phyloP scores from a whole-genome alignment of 257 asterid species.

The Asclepias syriaca region DNA sequence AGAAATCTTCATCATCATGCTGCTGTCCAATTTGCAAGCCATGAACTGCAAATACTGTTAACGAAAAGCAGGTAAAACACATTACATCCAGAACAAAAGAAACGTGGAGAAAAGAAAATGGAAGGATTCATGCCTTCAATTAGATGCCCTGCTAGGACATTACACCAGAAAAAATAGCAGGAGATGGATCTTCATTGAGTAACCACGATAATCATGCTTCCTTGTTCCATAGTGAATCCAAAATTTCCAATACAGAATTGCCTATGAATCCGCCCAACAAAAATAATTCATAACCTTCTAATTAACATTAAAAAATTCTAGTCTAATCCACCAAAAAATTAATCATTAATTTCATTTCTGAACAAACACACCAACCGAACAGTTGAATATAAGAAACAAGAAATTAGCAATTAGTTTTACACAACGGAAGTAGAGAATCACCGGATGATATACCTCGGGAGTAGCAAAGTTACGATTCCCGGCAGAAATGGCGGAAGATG shows the following conservation, averaged over 20 bases:
- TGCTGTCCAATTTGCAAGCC: slow-evolving; percentile 40
- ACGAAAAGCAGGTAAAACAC: not conserved
- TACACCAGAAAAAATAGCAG: not conserved
- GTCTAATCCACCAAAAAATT: not conserved
- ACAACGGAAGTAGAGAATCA: not conserved
- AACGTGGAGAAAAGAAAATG: not conserved
- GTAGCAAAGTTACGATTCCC: not conserved
- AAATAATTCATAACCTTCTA: not conserved
- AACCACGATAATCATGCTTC: slow-evolving; percentile 1
- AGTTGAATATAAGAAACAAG: not conserved
- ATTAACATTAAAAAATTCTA: not conserved
- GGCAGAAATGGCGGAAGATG: slow-evolving; percentile 4
- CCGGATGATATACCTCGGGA: not conserved
- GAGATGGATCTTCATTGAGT: not conserved
- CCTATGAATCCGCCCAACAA: not conserved
- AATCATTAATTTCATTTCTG: not conserved
- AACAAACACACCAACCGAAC: not conserved
- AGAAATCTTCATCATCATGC: slow-evolving; percentile 27
- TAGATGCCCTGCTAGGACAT: not conserved
- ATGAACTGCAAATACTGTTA: slow-evolving; percentile 45
- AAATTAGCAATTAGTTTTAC: not conserved
- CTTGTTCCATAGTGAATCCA: not conserved
- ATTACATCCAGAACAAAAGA: not conserved
- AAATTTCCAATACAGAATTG: not conserved
- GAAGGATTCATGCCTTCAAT: not conserved